phyloP scores from a whole-genome alignment of 1,139 yeast genomes.

The Geotrichum histeridarum region DNA sequence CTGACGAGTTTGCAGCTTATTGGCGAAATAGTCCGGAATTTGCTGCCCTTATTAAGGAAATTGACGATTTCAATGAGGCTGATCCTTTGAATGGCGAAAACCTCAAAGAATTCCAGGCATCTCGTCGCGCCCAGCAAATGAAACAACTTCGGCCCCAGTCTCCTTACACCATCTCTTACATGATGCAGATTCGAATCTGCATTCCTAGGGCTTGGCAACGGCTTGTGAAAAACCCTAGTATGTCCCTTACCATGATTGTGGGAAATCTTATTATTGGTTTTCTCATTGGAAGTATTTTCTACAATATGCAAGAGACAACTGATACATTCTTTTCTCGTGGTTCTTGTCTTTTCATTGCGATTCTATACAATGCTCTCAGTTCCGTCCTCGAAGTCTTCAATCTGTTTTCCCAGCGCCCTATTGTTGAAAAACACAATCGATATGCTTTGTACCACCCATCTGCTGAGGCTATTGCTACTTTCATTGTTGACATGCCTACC shows the following conservation, averaged over 20 bases:
- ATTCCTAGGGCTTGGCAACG: slow-evolving; percentile 60
- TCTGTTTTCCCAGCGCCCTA: slow-evolving; percentile 66
- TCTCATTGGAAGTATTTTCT: slow-evolving; percentile 68
- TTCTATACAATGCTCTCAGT: slow-evolving; percentile 69
- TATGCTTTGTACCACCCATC: slow-evolving; percentile 74
- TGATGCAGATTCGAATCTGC: slow-evolving; percentile 59
- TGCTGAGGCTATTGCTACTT: slow-evolving; percentile 69
- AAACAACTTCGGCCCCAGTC: slow-evolving; percentile 50
- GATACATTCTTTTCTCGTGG: slow-evolving; percentile 61
- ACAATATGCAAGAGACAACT: slow-evolving; percentile 48
- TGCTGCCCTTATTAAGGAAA: slow-evolving; percentile 38
- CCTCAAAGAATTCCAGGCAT: slow-evolving; percentile 40
- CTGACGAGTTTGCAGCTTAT: slow-evolving; percentile 59
- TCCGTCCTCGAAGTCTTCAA: slow-evolving; percentile 69
- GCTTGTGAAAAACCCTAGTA: slow-evolving; percentile 59
- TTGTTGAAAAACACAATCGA: slow-evolving; percentile 73
- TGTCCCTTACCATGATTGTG: slow-evolving; percentile 52
- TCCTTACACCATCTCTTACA: slow-evolving; percentile 61
- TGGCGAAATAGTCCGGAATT: slow-evolving; percentile 62
- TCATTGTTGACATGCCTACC: slow-evolving; percentile 62
- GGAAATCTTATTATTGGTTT: slow-evolving; percentile 68
- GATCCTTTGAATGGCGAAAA: slow-evolving; percentile 28
- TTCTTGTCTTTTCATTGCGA: slow-evolving; percentile 70
- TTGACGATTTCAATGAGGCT: slow-evolving; percentile 37
- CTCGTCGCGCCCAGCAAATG: slow-evolving; percentile 53